Evolutionary conservation across 139 green algal genomes (phyloP).

Genomic region (Closterium sp.): DNA sequence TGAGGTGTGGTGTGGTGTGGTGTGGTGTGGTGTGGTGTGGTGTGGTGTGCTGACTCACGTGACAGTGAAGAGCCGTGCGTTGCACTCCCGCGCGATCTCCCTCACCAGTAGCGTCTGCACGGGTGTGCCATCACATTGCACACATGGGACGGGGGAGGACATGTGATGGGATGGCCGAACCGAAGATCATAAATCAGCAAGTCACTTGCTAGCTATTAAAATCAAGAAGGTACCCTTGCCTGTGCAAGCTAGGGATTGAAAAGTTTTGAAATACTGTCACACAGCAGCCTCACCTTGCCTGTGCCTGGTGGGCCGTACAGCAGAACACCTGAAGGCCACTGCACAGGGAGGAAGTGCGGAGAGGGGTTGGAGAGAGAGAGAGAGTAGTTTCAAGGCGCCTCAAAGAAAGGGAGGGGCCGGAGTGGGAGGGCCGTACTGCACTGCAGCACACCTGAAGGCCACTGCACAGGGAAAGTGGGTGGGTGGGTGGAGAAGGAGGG

Average conservation of each 20-base stretch:
- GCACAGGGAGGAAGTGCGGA: background rate
- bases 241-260: too few species aligned
- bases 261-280: too few species aligned
- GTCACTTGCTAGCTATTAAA: too few species aligned
- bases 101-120: background rate
- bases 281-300: conserved; percentile 29
- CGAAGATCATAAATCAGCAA: too few species aligned
- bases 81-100: background rate
- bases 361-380: background rate
- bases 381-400: background rate
- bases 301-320: conserved; percentile 37
- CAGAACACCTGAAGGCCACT: conserved; percentile 37
- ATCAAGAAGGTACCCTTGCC: too few species aligned
- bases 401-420: background rate
- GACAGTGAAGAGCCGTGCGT: background rate
- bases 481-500: background rate
- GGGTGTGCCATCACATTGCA: background rate
- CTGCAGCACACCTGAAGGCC: too few species aligned
- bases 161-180: background rate
- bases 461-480: conserved; percentile 8
- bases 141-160: too few species aligned
- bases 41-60: background rate
- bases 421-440: background rate
- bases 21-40: too few species aligned
- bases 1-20: too few species aligned